Conservation (phyloP, 768 basidiomycete species). For the Lactifluus pinguis region DNA sequence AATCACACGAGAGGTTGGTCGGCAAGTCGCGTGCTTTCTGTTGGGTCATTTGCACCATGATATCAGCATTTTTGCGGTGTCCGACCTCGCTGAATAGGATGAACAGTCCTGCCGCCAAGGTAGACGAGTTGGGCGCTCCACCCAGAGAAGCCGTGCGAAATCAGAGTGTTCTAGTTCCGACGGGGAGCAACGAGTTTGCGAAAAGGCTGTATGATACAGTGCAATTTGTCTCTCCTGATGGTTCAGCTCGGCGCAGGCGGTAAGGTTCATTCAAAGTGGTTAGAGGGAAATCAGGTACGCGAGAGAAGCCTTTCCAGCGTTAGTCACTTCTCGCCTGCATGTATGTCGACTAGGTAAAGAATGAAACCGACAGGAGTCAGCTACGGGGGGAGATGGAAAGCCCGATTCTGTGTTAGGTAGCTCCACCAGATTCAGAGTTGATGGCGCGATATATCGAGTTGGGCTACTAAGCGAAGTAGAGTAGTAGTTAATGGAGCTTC, state of each 20-base stretch:
- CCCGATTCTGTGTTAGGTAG: neutral
- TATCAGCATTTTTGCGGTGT: neutral
- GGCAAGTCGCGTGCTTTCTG: neutral
- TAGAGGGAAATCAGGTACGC: neutral
- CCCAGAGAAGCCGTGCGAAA: neutral
- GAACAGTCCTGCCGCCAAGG: neutral
- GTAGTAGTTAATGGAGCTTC: neutral
- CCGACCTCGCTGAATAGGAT: neutral
- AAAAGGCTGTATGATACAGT: neutral
- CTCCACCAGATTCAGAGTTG: neutral
- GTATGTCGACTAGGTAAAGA: neutral
- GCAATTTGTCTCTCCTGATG: neutral
- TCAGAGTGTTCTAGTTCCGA: neutral
- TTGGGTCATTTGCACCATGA: too few species aligned
- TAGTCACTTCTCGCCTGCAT: neutral
- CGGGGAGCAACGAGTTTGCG: neutral
- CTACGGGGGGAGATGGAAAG: neutral
- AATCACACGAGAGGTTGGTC: neutral
- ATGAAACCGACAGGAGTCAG: neutral
- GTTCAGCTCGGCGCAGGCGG: neutral
- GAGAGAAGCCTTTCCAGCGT: neutral
- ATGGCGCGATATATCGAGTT: neutral
- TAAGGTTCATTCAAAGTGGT: neutral
- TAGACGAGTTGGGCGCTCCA: neutral
- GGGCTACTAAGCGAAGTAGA: neutral